Conservation (phyloP, 2,329 filamentous ascomycete genomes). For the Monosporascus sp. region DNA sequence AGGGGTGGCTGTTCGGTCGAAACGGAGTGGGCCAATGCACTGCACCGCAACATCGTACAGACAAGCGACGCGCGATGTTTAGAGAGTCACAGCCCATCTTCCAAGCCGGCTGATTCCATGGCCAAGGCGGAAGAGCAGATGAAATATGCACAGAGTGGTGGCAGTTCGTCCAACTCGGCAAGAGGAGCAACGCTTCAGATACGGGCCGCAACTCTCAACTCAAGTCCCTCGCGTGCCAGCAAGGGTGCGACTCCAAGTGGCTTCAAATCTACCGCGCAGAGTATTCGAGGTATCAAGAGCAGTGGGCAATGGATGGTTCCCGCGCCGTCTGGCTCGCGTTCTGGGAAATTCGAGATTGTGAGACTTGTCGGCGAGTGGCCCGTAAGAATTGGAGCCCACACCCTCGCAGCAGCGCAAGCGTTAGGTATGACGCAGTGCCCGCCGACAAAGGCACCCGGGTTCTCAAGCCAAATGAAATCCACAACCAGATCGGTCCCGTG, state of each 20-base stretch:
- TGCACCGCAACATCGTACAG: not conserved
- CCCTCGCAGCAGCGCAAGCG: not conserved
- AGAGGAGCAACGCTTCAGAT: not conserved
- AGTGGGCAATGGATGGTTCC: no score
- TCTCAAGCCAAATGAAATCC: not conserved
- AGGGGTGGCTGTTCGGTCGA: not conserved
- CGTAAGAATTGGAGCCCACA: not conserved
- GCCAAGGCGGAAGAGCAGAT: not conserved
- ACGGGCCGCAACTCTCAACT: no score
- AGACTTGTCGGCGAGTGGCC: not conserved
- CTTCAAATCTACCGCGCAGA: no score
- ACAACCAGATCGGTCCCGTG: not conserved
- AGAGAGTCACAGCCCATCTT: not conserved
- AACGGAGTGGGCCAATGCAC: not conserved
- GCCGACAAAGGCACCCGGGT: not conserved
- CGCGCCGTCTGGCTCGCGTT: not conserved
- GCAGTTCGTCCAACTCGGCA: not conserved
- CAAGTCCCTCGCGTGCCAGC: no score
- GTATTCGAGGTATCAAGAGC: not conserved
- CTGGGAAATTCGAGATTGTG: not conserved
- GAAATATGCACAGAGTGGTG: not conserved
- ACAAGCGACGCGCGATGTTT: not conserved
- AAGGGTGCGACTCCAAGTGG: no score
- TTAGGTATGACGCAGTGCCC: not conserved
- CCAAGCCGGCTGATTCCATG: not conserved